Percentiles rank a stretch among this genome's conserved stretches.
phyloP scores from a whole-genome alignment of 768 basidiomycete genomes.

The Clathrus columnatus region DNA sequence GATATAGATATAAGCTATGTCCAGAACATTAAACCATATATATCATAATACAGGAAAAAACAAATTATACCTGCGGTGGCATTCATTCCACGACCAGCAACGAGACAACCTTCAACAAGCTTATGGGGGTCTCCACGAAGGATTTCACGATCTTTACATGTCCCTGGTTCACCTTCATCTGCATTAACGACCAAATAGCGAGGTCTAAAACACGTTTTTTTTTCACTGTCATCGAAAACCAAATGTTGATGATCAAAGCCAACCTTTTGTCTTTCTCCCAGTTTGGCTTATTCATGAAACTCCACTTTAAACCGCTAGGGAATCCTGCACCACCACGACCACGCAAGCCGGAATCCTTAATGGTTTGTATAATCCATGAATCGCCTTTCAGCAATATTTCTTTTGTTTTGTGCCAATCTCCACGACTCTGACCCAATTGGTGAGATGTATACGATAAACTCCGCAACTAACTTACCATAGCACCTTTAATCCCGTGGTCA shows the following conservation, averaged over 20 bases:
- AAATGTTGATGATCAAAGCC: slow-evolving; percentile 12
- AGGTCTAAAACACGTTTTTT: slow-evolving; percentile 40
- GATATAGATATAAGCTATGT: slow-evolving; percentile 92
- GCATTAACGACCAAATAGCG: slow-evolving; percentile 97
- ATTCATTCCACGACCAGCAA: slow-evolving; percentile 96
- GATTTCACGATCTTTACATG: slow-evolving; percentile 98
- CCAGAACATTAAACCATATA: slow-evolving; percentile 9
- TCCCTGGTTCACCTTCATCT: slow-evolving; percentile 97
- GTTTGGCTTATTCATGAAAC: slow-evolving; percentile 98
- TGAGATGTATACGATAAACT: slow-evolving; percentile 4
- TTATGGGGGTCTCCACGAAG: slow-evolving; percentile 98
- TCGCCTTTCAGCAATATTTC: slow-evolving; percentile 94
- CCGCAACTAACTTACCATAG: slow-evolving; percentile 47
- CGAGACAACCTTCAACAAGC: slow-evolving; percentile 93
- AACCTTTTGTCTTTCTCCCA: slow-evolving; percentile 92
- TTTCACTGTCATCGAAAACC: neutral
- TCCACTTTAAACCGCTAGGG: slow-evolving; percentile 95
- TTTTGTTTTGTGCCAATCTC: slow-evolving; percentile 98
- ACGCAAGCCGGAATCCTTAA: slow-evolving; percentile 92
- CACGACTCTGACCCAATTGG: slow-evolving; percentile 52
- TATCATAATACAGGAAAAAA: neutral
- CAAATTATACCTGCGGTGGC: slow-evolving; percentile 49
- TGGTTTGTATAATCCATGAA: slow-evolving; percentile 91
- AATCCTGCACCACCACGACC: slow-evolving; percentile 97
- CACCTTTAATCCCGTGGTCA: slow-evolving; percentile 91